A percentile compares a stretch with the other conserved stretches of the same genome.
These are phyloP conservation scores for Botrytis paeoniae DNA, from an alignment of 2,329 filamentous ascomycete species.

Conservation along the genomic window DNA sequence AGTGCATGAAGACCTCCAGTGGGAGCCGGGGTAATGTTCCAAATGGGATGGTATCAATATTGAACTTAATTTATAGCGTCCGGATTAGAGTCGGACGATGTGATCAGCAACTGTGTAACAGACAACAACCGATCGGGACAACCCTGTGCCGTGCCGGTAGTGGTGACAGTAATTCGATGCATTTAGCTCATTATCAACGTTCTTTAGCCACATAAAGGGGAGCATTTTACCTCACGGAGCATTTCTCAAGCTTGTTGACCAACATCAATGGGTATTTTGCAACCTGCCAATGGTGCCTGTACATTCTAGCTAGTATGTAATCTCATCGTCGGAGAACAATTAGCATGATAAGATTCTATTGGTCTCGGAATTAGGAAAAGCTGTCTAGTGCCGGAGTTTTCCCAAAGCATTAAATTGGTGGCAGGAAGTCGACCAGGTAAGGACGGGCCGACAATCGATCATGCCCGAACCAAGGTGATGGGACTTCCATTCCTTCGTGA, in stretches of 20 bases:
- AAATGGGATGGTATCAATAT: background rate
- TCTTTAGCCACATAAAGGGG: background rate
- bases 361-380: background rate
- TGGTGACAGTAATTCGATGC: background rate
- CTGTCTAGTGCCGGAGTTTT: background rate
- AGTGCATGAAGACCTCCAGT: background rate
- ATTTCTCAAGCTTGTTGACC: background rate
- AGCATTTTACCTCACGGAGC: background rate
- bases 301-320: background rate
- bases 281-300: background rate
- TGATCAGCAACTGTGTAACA: background rate
- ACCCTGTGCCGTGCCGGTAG: background rate
- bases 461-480: slow-evolving; percentile 18
- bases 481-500: slow-evolving; percentile 5
- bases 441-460: slow-evolving; percentile 14
- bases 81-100: background rate
- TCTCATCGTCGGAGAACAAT: background rate
- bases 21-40: background rate
- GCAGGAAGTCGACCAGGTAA: slow-evolving; percentile 7
- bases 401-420: slow-evolving; percentile 11
- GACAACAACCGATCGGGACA: background rate
- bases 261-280: background rate
- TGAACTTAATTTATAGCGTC: background rate
- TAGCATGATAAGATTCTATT: background rate
- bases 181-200: background rate